Percentiles rank a stretch among this genome's conserved stretches.
phyloP scores from a whole-genome alignment of 2,329 filamentous ascomycete genomes.

The Neurospora sp. region DNA sequence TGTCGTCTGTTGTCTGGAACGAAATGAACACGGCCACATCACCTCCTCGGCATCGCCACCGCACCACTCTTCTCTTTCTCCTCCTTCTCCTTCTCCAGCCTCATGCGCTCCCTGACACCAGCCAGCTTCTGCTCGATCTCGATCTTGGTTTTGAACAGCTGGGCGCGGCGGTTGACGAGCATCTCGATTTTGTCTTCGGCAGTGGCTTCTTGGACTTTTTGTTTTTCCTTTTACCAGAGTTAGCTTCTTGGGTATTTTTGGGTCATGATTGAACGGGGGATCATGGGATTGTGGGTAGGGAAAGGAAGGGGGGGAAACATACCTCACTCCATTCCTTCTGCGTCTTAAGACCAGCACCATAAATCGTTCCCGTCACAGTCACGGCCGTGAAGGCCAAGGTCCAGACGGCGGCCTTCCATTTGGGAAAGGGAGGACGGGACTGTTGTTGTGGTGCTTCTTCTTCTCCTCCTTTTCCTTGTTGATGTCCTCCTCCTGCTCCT shows the following conservation, averaged over 20 bases:
- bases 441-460: neutral
- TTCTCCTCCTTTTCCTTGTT: neutral
- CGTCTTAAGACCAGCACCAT: slow-evolving; percentile 25
- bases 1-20: neutral
- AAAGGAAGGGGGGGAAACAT: neutral
- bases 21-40: no score
- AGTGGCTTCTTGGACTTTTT: slow-evolving; percentile 14
- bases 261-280: neutral
- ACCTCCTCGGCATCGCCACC: neutral
- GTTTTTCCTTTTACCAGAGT: slow-evolving; percentile 7
- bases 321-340: slow-evolving; percentile 18
- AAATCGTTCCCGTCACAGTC: slow-evolving; percentile 22
- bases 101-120: slow-evolving; percentile 19
- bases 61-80: neutral
- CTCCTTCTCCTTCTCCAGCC: neutral
- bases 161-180: slow-evolving; percentile 19
- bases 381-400: slow-evolving; percentile 21
- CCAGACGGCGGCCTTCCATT: slow-evolving; percentile 15
- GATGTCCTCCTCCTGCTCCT: neutral
- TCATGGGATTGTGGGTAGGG: neutral
- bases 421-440: slow-evolving; percentile 4
- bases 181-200: slow-evolving; percentile 22
- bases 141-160: slow-evolving; percentile 16
- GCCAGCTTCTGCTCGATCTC: slow-evolving; percentile 23
- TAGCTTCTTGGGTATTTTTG: neutral